Conservation (phyloP, 805 yeast genomes). For the Candida lessepsii region DNA sequence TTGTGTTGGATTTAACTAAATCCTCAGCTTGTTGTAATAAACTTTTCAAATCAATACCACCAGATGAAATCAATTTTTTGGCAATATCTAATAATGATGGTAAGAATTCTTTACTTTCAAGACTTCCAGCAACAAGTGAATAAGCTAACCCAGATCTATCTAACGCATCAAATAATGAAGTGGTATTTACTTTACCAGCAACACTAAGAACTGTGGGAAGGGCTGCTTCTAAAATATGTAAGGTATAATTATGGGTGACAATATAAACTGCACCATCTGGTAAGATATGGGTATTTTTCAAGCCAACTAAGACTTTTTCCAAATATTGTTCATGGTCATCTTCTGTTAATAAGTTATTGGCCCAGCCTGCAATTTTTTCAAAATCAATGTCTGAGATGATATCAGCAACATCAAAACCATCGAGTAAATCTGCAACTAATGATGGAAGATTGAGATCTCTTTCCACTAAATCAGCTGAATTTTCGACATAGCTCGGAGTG, state of each 20-base stretch:
- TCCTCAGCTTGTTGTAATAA: conserved; percentile 18
- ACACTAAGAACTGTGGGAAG: conserved; percentile 18
- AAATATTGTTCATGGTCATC: conserved; percentile 21
- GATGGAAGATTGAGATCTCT: conserved; percentile 17
- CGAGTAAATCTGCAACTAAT: conserved; percentile 15
- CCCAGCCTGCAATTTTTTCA: conserved; percentile 30
- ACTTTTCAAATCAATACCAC: conserved; percentile 15
- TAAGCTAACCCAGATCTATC: conserved; percentile 31
- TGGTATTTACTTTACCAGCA: conserved; percentile 21
- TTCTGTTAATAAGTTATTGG: conserved; percentile 23
- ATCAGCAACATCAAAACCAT: conserved; percentile 21
- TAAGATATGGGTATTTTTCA: conserved; percentile 23
- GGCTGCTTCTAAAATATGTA: conserved; percentile 17
- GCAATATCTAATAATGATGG: conserved; percentile 24
- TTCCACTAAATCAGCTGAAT: conserved; percentile 14
- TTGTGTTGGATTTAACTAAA: conserved; percentile 4
- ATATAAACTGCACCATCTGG: conserved; percentile 24
- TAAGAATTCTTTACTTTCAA: conserved; percentile 22
- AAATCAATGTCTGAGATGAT: conserved; percentile 13
- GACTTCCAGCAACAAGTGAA: conserved; percentile 22
- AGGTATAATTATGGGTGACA: conserved; percentile 24
- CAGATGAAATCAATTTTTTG: conserved; percentile 20
- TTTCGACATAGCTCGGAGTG: conserved; percentile 10
- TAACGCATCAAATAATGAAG: conserved; percentile 27
- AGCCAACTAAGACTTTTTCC: conserved; percentile 23